Base-by-base conservation (phyloP, 1,139 yeast species). In the Kodamaea alishanica region DNA sequence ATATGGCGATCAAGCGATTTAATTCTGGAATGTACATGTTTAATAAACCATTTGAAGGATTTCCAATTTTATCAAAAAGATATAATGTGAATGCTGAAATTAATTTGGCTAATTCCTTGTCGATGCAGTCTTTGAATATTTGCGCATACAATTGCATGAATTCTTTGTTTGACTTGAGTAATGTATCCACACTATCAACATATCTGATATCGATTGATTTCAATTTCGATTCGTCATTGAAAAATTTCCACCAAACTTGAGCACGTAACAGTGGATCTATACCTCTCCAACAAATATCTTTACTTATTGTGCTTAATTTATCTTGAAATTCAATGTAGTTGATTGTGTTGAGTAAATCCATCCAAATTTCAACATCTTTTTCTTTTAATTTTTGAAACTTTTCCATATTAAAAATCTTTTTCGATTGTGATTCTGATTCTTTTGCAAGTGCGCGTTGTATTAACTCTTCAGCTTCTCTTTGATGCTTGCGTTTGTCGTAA, bases 261-360 rank as follows among this genome's bases (percentile, higher is more conserved):
- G 66, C 58, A 33, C 90, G 61, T 12, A 70, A 54, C 29, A 47
- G 47, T n/a, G 61, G 41, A 3, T 87, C 83, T 1, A 83, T 58
- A 2, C 87, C 87, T 38, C 85, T 61, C 87, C 88, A 82, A 75
- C 83, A 79, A 41, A 80, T 60, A 40, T 77, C 26, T 8, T 30
- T 81, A 38, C 81, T 64, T 12, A 52, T 41, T 8, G 30, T 28
- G 5, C 30, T 56, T 7, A 74, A 52, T 31, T 63, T 60, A 7
- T 52, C 44, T 24, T 57, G 54, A 42, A 69, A 67, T 34, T 48
- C 46, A 28, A 41, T 38, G 15, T 39, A 34, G 40, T 42, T 37
- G 28, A 34, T 37, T 11, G 48, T 44, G 8, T 48, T 44, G 8
- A 80, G 63, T 32, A 63, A 55, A 10, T 51, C 45, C 26, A 55